Evolutionary conservation across 805 yeast genomes (phyloP), one percentile per base, ranked within the genome.

Genomic region (Candida easanensis): DNA sequence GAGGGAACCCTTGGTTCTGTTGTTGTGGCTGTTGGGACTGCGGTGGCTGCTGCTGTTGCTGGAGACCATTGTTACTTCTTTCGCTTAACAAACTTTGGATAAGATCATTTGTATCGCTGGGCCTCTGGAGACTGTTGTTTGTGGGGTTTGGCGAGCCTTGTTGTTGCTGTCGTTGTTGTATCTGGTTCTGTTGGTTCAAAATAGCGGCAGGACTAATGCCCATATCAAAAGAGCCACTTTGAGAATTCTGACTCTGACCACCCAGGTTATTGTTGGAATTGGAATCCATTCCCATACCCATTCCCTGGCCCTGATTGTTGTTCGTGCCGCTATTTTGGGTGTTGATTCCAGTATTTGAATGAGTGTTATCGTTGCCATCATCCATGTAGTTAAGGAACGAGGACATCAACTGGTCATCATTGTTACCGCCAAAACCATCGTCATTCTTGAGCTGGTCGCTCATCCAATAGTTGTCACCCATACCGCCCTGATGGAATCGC

Each of bases 351-450:
- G 15, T 37, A 45, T 28, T 41, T 18, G 48, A 43, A 14, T 61
- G 60, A 38, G 57, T 56, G 35, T 61, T 59, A 43, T 16, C 39
- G 39, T 33, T 14, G 47, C 38, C 26, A 33, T 25, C 41, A 36
- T 34, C 36, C 46, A 75, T 60, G 46, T 77, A 74, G 51, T 72
- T 71, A 28, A 78, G 59, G 23, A 80, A 80, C 28, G 78, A 62
- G 36, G 69, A 70, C 56, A 75, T 74, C 38, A 61, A 48, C 40
- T 47, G 52, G 39, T 54, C 57, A 28, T 52, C 58, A 33, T 46
- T 45, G 46, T 41, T 49, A 35, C 27, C 38, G 33, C 35, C 50
- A 42, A 38, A 46, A 9, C 46, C 51, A 9, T 53, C 59, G 17
- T 60, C 62, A 33, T 50, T 53, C 42, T 44, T 55, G 37, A 54